Evolutionary conservation across 352 stramenopile genomes (phyloP).

Genomic region (Phytophthora sp.): DNA sequence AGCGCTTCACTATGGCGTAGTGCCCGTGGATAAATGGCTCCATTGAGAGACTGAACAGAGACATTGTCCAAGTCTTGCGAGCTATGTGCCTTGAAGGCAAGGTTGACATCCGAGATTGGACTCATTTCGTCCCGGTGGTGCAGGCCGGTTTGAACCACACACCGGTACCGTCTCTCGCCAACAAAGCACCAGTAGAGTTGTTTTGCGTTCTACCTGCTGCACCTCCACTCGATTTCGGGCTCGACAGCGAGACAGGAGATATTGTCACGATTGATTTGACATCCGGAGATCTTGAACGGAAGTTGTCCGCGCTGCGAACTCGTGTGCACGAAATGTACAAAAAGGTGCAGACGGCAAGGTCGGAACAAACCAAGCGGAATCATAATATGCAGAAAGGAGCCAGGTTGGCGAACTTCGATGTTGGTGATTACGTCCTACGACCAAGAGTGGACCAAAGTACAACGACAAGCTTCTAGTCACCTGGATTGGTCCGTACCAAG

Average conservation of each 20-base stretch:
- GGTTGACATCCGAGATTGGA: no score
- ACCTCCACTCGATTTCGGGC: not conserved
- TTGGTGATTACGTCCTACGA: conserved; percentile 39
- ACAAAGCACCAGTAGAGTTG: no score
- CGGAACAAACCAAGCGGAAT: conserved; percentile 17
- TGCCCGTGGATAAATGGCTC: no score
- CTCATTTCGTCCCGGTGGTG: no score
- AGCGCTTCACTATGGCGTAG: no score
- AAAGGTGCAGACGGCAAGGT: not conserved
- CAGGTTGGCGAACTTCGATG: conserved; percentile 19
- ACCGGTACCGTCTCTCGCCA: no score
- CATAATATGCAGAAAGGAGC: conserved; percentile 14
- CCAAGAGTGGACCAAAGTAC: conserved; percentile 34
- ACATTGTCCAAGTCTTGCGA: no score
- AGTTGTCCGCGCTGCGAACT: not conserved
- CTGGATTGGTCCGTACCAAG: conserved; percentile 44
- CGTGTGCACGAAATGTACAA: conserved; percentile 23
- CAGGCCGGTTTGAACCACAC: no score
- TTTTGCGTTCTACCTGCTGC: conserved; percentile 4
- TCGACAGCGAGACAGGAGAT: not conserved
- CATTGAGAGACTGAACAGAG: no score
- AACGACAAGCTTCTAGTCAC: conserved; percentile 36
- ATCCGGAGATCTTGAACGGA: not conserved
- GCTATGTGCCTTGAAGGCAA: no score
- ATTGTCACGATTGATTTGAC: no score